A percentile compares a stretch with the other conserved stretches of the same genome.
phyloP scores from a whole-genome alignment of 345 rosid genomes.

The Citropsis articulata region DNA sequence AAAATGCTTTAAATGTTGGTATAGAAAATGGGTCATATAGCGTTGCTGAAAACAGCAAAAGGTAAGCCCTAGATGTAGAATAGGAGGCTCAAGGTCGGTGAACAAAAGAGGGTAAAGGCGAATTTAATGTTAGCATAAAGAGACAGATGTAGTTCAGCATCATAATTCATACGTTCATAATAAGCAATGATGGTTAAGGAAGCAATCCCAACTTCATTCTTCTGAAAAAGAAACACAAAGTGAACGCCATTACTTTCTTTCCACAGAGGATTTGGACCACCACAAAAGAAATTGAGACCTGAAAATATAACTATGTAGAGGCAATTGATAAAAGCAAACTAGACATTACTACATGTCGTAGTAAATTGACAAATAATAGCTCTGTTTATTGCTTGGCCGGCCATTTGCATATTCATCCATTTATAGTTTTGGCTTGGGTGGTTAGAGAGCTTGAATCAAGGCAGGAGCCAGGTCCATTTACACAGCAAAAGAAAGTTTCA shows the following conservation, averaged over 20 bases:
- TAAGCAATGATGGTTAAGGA: not conserved
- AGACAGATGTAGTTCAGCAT: constrained; percentile 3
- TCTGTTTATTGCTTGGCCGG: not conserved
- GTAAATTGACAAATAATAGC: not conserved
- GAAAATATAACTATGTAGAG: not conserved
- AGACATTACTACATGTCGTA: not conserved
- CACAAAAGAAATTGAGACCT: not conserved
- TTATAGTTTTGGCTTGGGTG: not conserved
- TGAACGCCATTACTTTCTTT: constrained; percentile 1
- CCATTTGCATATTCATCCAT: not conserved
- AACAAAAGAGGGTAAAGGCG: not conserved
- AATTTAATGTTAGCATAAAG: not conserved
- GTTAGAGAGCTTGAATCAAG: constrained; percentile 4
- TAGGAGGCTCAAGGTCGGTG: not conserved
- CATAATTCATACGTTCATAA: not conserved
- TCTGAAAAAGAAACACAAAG: not conserved
- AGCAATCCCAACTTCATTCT: constrained; percentile 8
- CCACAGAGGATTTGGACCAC: constrained; percentile 6
- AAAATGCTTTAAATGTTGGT: not conserved
- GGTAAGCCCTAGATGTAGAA: not conserved
- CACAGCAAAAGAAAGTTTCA: not conserved
- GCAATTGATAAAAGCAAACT: not conserved
- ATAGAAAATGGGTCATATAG: not conserved
- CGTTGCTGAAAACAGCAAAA: not conserved
- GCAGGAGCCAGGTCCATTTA: not conserved